These are phyloP conservation scores for Astragalus membranaceus DNA, from an alignment of 306 rosid genomes.

Conservation along the genomic window DNA sequence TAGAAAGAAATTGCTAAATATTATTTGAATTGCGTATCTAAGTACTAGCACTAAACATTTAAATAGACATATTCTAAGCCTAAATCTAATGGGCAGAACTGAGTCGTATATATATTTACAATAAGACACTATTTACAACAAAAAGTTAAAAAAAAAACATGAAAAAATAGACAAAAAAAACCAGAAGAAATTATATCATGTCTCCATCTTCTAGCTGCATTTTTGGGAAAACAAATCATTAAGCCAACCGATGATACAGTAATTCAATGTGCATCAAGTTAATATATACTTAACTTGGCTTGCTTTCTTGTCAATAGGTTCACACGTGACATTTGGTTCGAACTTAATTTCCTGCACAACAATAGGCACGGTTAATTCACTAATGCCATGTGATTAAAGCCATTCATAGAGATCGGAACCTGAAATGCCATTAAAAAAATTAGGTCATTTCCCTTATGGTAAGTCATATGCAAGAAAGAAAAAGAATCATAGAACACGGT, in stretches of 20 bases:
- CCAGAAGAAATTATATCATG: conserved; percentile 41
- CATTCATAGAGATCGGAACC: neutral
- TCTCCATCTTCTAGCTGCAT: conserved; percentile 95
- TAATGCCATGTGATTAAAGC: neutral
- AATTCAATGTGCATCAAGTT: neutral
- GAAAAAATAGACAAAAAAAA: too few relatives aligned
- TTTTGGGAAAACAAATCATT: conserved; percentile 8
- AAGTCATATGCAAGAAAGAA: neutral
- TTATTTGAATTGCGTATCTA: too few relatives aligned
- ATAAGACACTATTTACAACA: too few relatives aligned
- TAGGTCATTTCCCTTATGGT: neutral
- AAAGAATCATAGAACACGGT: neutral
- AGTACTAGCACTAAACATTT: too few relatives aligned
- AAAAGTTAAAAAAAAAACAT: too few relatives aligned
- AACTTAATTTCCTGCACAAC: conserved; percentile 82
- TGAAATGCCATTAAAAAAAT: neutral
- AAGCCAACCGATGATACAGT: neutral
- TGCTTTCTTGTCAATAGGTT: conserved; percentile 81
- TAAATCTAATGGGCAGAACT: too few relatives aligned
- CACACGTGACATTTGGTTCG: conserved; percentile 96
- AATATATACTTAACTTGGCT: conserved; percentile 59
- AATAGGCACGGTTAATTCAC: conserved; percentile 9
- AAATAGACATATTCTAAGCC: too few relatives aligned
- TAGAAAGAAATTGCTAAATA: too few relatives aligned
- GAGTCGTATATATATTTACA: too few relatives aligned